A percentile compares a stretch with the other conserved stretches of the same genome.
These are phyloP conservation scores for Coriolopsis trogii DNA, from an alignment of 1,284 basidiomycete species.

Conservation along the genomic window DNA sequence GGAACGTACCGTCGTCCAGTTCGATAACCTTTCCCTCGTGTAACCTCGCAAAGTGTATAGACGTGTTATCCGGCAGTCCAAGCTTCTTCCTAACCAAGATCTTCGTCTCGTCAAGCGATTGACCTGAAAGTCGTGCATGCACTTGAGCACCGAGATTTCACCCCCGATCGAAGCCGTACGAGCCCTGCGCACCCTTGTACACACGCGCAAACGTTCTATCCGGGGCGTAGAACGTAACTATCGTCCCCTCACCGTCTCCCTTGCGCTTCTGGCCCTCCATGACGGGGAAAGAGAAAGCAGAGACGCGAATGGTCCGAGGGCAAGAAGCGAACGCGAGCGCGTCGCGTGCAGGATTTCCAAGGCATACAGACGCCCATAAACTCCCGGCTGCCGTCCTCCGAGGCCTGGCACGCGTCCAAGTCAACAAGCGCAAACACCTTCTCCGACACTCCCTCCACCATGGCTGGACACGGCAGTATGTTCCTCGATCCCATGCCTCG, in stretches of 20 bases:
- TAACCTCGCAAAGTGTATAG: constrained; percentile 57
- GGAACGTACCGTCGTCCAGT: constrained; percentile 67
- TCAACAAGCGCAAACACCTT: constrained; percentile 24
- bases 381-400: constrained; percentile 7
- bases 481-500: constrained; percentile 10
- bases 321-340: not conserved
- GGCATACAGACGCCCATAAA: constrained; percentile 16
- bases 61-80: constrained; percentile 42
- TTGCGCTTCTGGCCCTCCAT: constrained; percentile 50
- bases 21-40: constrained; percentile 58
- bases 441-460: constrained; percentile 30
- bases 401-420: constrained; percentile 9
- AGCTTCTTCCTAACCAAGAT: constrained; percentile 63
- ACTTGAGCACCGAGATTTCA: not conserved
- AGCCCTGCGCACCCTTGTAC: constrained; percentile 30
- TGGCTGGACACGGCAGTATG: constrained; percentile 40
- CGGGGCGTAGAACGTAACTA: constrained; percentile 34
- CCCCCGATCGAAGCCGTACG: not conserved
- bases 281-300: not conserved
- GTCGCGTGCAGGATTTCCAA: constrained; percentile 10
- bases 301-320: constrained; percentile 4
- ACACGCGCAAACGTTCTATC: constrained; percentile 32
- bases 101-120: constrained; percentile 58
- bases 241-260: constrained; percentile 38
- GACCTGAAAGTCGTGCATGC: constrained; percentile 43